phyloP scores from a whole-genome alignment of 805 yeast genomes.

The Starmera dryadoides region DNA sequence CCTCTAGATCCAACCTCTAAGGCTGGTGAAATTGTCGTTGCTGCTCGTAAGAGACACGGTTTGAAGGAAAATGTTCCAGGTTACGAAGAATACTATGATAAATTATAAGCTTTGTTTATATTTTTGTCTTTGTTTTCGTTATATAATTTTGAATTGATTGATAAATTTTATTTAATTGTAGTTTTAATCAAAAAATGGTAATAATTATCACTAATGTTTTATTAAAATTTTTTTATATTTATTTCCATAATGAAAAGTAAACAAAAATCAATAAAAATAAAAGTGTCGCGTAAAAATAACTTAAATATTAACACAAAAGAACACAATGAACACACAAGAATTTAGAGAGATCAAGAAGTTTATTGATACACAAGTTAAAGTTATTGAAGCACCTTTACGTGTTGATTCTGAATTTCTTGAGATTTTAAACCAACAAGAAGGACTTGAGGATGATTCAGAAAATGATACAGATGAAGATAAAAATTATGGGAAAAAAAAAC shows the following conservation, averaged over 20 bases:
- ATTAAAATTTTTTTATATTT: too few relatives aligned
- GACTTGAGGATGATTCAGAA: too few relatives aligned
- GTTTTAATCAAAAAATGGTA: too few relatives aligned
- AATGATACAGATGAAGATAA: too few relatives aligned
- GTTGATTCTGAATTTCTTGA: not conserved
- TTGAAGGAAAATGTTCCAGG: conserved; percentile 96
- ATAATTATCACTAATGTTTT: too few relatives aligned
- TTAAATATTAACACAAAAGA: too few relatives aligned
- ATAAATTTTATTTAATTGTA: too few relatives aligned
- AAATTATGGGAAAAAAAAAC: too few relatives aligned
- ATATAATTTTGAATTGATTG: not conserved
- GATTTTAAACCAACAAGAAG: not conserved
- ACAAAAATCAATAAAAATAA: too few relatives aligned
- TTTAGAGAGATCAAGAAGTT: not conserved
- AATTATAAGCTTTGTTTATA: conserved; percentile 42
- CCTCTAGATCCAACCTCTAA: conserved; percentile 79
- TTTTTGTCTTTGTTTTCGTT: not conserved
- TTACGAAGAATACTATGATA: conserved; percentile 98
- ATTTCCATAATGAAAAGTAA: too few relatives aligned
- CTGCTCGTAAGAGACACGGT: conserved; percentile 92
- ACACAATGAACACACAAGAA: not conserved
- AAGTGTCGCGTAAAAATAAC: too few relatives aligned
- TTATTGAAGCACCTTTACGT: not conserved
- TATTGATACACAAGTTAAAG: not conserved
- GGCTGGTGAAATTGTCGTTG: conserved; percentile 58